Percentiles rank a stretch among this genome's conserved stretches.
phyloP scores from a whole-genome alignment of 23 red algal genomes.

The Gracilaria gracilis region DNA sequence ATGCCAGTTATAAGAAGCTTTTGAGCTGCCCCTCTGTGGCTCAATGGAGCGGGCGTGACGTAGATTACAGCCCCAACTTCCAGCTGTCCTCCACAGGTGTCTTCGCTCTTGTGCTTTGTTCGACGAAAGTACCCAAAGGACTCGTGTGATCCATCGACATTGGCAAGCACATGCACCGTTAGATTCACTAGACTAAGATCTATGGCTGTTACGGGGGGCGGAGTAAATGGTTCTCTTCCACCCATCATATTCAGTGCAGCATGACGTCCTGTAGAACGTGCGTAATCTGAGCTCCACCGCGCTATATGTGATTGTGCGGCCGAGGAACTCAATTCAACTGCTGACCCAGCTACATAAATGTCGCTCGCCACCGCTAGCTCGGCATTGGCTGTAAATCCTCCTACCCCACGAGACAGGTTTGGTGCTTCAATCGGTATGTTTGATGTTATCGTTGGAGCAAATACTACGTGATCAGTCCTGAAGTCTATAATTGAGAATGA shows the following conservation, averaged over 20 bases:
- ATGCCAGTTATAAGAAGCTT: slow-evolving; percentile 51
- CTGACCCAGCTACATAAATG: slow-evolving; percentile 55
- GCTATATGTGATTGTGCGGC: slow-evolving; percentile 13
- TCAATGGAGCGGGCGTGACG: slow-evolving; percentile 48
- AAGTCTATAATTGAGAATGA: slow-evolving; percentile 72
- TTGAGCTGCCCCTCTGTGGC: slow-evolving; percentile 53
- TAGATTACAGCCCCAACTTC: slow-evolving; percentile 52
- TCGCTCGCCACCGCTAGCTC: slow-evolving; percentile 62
- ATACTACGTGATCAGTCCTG: slow-evolving; percentile 63
- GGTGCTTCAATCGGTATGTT: slow-evolving; percentile 30
- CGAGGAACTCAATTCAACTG: slow-evolving; percentile 20
- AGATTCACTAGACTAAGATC: slow-evolving; percentile 40
- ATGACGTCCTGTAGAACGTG: slow-evolving; percentile 52
- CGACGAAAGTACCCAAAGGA: slow-evolving; percentile 67
- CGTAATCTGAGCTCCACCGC: slow-evolving; percentile 66
- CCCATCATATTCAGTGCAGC: slow-evolving; percentile 69
- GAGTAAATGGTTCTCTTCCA: slow-evolving; percentile 41
- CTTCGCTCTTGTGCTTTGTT: slow-evolving; percentile 32
- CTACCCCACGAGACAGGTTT: slow-evolving; percentile 21
- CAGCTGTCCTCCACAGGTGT: slow-evolving; percentile 59
- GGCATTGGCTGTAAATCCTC: slow-evolving; percentile 48
- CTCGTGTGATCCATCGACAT: slow-evolving; percentile 60
- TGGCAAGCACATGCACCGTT: slow-evolving; percentile 39
- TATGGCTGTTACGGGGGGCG: slow-evolving; percentile 5
- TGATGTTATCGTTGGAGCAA: slow-evolving; percentile 58